Percentiles rank a stretch among this genome's conserved stretches.
Evolutionary conservation across 2,329 filamentous ascomycete species (phyloP).

Genomic region (Fusarium compactum): DNA sequence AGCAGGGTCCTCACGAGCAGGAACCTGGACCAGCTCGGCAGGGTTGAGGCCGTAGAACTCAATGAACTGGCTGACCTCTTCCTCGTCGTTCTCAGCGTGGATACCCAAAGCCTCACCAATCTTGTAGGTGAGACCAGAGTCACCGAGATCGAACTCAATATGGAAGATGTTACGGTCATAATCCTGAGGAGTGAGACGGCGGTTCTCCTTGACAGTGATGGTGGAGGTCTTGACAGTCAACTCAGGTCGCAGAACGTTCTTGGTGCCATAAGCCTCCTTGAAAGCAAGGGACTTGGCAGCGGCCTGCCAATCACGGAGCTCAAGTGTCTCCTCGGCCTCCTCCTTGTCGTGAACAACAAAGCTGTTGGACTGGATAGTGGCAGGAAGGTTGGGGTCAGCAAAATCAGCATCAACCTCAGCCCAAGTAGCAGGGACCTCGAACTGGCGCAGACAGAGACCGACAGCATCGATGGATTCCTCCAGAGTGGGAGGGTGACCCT

Average conservation of each 20-base stretch:
- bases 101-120: conserved; percentile 98
- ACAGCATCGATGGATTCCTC: conserved; percentile 75
- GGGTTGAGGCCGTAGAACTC: conserved; percentile 86
- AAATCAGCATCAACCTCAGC: conserved; percentile 71
- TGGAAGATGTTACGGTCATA: conserved; percentile 99
- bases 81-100: conserved; percentile 90
- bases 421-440: conserved; percentile 87
- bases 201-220: conserved; percentile 94
- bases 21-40: conserved; percentile 89
- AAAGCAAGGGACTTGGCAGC: conserved; percentile 90
- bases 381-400: conserved; percentile 65
- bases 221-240: conserved; percentile 86
- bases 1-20: conserved; percentile 80
- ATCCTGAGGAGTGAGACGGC: conserved; percentile 84
- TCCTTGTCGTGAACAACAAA: conserved; percentile 84
- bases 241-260: conserved; percentile 82
- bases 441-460: conserved; percentile 74
- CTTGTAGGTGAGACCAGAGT: conserved; percentile 92
- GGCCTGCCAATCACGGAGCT: conserved; percentile 81
- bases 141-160: conserved; percentile 96
- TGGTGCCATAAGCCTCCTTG: conserved; percentile 91
- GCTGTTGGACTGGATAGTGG: conserved; percentile 80
- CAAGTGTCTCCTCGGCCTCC: conserved; percentile 74
- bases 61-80: conserved; percentile 86
- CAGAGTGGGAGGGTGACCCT: conserved; percentile 63